Base-by-base conservation (phyloP, 495 filamentous ascomycete species). In the Penicillium angulare region DNA sequence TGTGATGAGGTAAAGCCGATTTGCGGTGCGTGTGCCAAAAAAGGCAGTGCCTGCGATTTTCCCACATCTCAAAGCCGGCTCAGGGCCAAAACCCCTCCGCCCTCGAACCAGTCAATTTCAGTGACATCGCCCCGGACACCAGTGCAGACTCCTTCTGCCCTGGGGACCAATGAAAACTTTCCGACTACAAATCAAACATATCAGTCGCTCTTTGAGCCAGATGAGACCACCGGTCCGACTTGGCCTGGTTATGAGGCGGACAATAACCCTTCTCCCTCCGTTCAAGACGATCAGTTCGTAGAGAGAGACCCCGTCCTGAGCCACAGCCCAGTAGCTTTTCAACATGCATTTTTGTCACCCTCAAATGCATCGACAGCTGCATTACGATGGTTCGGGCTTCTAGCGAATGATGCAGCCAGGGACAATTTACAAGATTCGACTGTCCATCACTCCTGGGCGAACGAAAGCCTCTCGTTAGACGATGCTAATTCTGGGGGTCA, bases 1-100 rank as follows among this genome's bases (percentile, higher is more conserved):
- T 60, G 57, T 32, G 53, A 60, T 27, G 57, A 60, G 22, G 38
- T 16, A 1, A 60, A 51, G 43, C 57, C 57, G 8, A 44, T 45
- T 18, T 60, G 57, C 16, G 43, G 53, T 0, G 29, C 41, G 18
- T 60, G 57, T 43, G 35, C 20, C 7, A 60, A 43, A 16, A 46
- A 53, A 8, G 47, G 53, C 4, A 27, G 29, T n/a, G 21, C 13
- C 9, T 43, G 40, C 23, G 45, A 10, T 3, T 60, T 45, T 31
- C 27, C 45, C 18, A 52, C 26, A 15, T 20, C 17, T 5, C 24
- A 40, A 7, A 21, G 8, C 1, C 23, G 5, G 35, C 43, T 24
- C 21, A 41, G 42, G 10, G 1, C 13, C 27, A 2, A 12, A 6
- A 31, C 5, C n/a, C n/a, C n/a, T 27, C 26, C 26, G 26, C 26